A percentile compares a stretch with the other conserved stretches of the same genome.
Conservation (phyloP, 805 yeast species). For the Yarrowia sp. region DNA sequence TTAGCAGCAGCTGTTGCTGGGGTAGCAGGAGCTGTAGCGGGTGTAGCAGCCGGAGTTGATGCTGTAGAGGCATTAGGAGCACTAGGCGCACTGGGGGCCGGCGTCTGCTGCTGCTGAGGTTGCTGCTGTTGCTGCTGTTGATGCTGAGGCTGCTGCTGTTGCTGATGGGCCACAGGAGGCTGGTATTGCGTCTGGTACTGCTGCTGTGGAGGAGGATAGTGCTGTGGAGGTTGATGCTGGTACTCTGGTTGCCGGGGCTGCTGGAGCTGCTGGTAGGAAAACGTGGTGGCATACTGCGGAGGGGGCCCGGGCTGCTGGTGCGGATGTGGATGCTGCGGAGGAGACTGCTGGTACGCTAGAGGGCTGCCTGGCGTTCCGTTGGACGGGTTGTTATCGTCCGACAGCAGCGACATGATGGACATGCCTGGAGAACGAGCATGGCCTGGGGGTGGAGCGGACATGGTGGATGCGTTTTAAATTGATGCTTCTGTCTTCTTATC, state of each 20-base stretch:
- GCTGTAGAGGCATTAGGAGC: conserved; percentile 4
- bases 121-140: not conserved
- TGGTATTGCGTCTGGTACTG: conserved; percentile 29
- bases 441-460: conserved; percentile 21
- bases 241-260: conserved; percentile 6
- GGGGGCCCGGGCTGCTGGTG: conserved; percentile 28
- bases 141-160: conserved; percentile 5
- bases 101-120: not conserved
- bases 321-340: conserved; percentile 22
- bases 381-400: conserved; percentile 32
- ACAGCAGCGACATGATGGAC: conserved; percentile 38
- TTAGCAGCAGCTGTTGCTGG: not conserved
- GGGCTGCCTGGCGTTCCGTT: conserved; percentile 19
- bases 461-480: not conserved
- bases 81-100: conserved; percentile 1
- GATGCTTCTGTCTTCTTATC: too few relatives aligned
- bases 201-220: conserved; percentile 19
- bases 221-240: not conserved
- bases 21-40: conserved; percentile 36
- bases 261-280: conserved; percentile 17
- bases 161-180: conserved; percentile 1
- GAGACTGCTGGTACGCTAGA: conserved; percentile 11
- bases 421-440: conserved; percentile 36
- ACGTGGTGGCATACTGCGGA: conserved; percentile 36
- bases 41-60: conserved; percentile 28